phyloP scores from a whole-genome alignment of 2,329 filamentous ascomycete genomes.

The Ophiocordyceps camponoti-rufipedis region DNA sequence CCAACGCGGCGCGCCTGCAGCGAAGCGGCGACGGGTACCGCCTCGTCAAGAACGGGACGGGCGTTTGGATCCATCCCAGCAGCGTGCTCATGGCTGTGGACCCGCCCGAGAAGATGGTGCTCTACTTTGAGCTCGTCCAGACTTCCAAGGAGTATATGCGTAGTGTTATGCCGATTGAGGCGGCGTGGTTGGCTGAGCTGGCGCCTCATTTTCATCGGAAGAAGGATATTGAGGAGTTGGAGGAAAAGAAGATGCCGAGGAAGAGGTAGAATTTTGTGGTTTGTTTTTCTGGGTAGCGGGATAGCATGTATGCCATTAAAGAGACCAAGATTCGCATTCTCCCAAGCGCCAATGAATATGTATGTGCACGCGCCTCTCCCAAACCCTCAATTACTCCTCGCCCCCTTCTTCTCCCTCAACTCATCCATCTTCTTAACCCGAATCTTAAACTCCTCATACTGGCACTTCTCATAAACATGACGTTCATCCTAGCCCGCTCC shows the following conservation, averaged over 20 bases:
- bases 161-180: slow-evolving; percentile 66
- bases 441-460: slow-evolving; percentile 98
- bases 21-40: slow-evolving; percentile 75
- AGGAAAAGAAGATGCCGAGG: slow-evolving; percentile 46
- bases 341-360: too few species aligned
- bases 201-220: slow-evolving; percentile 92
- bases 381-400: slow-evolving; percentile 54
- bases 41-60: slow-evolving; percentile 77
- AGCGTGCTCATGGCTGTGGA: slow-evolving; percentile 63
- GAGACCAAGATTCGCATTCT: too few species aligned
- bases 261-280: slow-evolving; percentile 5
- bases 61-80: slow-evolving; percentile 81
- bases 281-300: too few species aligned
- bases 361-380: too few species aligned
- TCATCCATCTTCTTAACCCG: slow-evolving; percentile 98
- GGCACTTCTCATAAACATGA: slow-evolving; percentile 98
- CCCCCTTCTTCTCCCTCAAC: slow-evolving; percentile 66
- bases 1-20: slow-evolving; percentile 72
- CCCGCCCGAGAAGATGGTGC: slow-evolving; percentile 61
- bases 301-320: too few species aligned
- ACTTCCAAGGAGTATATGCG: slow-evolving; percentile 89
- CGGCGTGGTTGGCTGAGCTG: slow-evolving; percentile 72
- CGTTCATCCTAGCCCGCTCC: slow-evolving; percentile 54
- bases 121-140: slow-evolving; percentile 71
- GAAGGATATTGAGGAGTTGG: slow-evolving; percentile 69